Evolutionary conservation across 345 rosid species (phyloP).

Genomic region (Gossypium sturtianum): DNA sequence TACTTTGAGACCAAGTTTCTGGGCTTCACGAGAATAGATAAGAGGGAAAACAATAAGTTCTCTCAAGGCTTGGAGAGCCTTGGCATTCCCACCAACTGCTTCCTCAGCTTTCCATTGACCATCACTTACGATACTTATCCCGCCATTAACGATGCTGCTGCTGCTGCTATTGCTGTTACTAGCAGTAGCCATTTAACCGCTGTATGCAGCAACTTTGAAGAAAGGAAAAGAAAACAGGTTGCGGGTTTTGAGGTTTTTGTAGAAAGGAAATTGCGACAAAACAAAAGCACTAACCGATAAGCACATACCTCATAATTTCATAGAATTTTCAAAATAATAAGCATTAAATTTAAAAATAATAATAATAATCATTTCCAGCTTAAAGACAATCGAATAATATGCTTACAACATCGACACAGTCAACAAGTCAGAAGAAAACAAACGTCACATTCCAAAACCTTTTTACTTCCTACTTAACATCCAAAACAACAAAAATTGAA

Average conservation of each 20-base stretch:
- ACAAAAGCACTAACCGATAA: not conserved
- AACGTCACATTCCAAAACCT: not conserved
- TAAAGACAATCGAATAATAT: not conserved
- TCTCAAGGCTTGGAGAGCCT: conserved; percentile 75
- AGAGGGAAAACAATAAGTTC: conserved; percentile 77
- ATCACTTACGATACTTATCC: not conserved
- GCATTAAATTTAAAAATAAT: not conserved
- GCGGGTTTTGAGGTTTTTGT: not conserved
- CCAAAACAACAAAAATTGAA: not conserved
- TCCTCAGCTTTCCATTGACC: conserved; percentile 60
- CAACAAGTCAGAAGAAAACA: not conserved
- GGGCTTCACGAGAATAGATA: conserved; percentile 62
- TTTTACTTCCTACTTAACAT: not conserved
- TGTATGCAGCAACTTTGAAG: not conserved
- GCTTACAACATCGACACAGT: not conserved
- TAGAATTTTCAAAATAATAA: not conserved
- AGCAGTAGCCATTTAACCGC: not conserved
- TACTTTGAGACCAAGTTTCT: conserved; percentile 76
- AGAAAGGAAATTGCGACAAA: not conserved
- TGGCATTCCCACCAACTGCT: conserved; percentile 67
- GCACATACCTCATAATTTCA: not conserved
- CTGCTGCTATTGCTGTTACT: conserved; percentile 17
- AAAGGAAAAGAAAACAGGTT: not conserved
- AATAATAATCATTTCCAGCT: not conserved
- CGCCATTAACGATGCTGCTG: conserved; percentile 11